Base-by-base conservation (phyloP, 2,329 filamentous ascomycete genomes). In the Pestalotiopsis sp. region DNA sequence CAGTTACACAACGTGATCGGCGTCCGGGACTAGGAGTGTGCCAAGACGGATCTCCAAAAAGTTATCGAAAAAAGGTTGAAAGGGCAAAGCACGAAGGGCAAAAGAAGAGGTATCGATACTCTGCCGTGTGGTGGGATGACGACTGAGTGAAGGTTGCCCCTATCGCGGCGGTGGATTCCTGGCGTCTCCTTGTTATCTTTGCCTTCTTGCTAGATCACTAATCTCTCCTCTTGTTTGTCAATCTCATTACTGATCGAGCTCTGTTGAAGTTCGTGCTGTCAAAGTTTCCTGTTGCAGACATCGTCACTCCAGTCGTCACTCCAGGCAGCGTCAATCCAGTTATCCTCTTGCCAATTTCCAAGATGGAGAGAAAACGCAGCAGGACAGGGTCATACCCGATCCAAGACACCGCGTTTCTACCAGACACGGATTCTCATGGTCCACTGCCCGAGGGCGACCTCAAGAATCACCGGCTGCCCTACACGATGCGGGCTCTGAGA, bases 401-500 rank as follows among this genome's bases (percentile, higher is more conserved):
- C 14, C 64, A 66, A 45, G 52, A 59, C 52, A 39, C 64, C 25
- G 64, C n/a, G 12, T 66, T 66, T 23, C 12, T 25, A 25, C 64
- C 64, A 17, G 7, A 25, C 36, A 17, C 11, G 36, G 52, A 59
- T 27, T 60, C n/a, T 27, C 25, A 31, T 20, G 49, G 17, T 11
- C 14, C 25, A 49, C 27, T 38, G 64, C 38, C 36, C 52, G 27
- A 20, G 11, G 49, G 27, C 9, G 41, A 67, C n/a, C 41, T n/a
- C 41, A 52, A 66, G 23, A 52, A 36, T 58, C 11, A 23, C 27
- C 38, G 66, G 49, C 59, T 67, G 13, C 66, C 66, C 11, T 31
- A 20, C n/a, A 23, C 59, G 11, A 23, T 67, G 25, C 66, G 66
- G 58, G 66, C 66, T 14, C 23, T 67, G 45, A 62, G 49, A 49